These are phyloP conservation scores for Globisporangium carolinianum DNA, from an alignment of 352 stramenopile species.

Conservation along the genomic window DNA sequence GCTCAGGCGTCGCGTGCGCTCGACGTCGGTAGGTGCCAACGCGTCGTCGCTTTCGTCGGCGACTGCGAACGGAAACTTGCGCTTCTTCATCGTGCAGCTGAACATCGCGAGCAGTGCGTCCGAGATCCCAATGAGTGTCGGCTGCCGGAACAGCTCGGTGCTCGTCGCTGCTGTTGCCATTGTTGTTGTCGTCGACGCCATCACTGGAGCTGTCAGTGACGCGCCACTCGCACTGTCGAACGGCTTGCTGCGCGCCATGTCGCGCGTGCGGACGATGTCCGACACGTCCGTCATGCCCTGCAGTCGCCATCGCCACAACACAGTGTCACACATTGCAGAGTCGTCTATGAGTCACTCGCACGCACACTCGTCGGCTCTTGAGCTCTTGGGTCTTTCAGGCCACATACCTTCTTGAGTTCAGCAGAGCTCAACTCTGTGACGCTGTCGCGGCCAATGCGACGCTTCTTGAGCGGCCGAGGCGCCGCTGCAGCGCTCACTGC, in stretches of 20 bases:
- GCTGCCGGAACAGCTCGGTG: slow-evolving; percentile 47
- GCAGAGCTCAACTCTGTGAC: slow-evolving; percentile 75
- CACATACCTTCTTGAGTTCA: slow-evolving; percentile 55
- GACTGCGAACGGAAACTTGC: slow-evolving; percentile 62
- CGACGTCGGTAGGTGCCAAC: slow-evolving; percentile 28
- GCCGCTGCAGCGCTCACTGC: neutral
- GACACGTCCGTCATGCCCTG: slow-evolving; percentile 66
- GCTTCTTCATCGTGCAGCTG: slow-evolving; percentile 80
- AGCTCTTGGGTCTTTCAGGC: no score
- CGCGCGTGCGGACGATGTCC: slow-evolving; percentile 55
- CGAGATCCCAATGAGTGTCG: slow-evolving; percentile 50
- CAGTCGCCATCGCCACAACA: no score
- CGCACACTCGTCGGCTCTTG: no score
- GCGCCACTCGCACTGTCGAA: slow-evolving; percentile 8
- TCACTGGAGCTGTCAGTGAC: slow-evolving; percentile 5
- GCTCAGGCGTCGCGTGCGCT: slow-evolving; percentile 66
- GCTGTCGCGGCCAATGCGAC: slow-evolving; percentile 71
- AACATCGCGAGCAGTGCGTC: slow-evolving; percentile 72
- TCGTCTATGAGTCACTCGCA: no score
- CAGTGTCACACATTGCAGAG: no score
- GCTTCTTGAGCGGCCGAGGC: slow-evolving; percentile 66
- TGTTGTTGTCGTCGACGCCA: neutral
- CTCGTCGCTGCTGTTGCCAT: neutral
- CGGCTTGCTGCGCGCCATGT: slow-evolving; percentile 31
- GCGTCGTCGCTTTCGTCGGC: slow-evolving; percentile 14